Evolutionary conservation across 1,284 basidiomycete species (phyloP).

Genomic region (Puccinia polysora): DNA sequence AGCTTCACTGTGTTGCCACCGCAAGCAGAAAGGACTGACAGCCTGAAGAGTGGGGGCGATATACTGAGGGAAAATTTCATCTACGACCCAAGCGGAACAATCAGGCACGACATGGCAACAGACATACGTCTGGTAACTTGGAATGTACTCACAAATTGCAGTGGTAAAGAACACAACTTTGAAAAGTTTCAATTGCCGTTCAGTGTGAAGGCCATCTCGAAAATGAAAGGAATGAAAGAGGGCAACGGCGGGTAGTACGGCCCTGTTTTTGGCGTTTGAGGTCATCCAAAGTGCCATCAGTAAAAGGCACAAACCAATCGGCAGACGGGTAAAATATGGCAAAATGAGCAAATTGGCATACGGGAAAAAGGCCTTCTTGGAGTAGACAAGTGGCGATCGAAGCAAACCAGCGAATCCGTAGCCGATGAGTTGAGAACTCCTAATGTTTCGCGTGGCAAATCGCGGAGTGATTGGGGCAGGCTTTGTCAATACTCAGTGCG

Average conservation of each 20-base stretch:
- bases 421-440: conserved; percentile 40
- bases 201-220: conserved; percentile 8
- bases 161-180: conserved; percentile 29
- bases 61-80: conserved; percentile 41
- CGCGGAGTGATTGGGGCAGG: neutral
- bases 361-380: conserved; percentile 36
- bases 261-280: too few relatives aligned
- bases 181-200: conserved; percentile 29
- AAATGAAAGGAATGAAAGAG: conserved; percentile 43
- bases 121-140: too few relatives aligned
- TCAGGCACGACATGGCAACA: too few relatives aligned
- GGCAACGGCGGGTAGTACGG: conserved; percentile 31
- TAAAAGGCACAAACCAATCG: neutral
- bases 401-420: conserved; percentile 39
- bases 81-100: neutral
- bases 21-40: conserved; percentile 36
- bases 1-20: conserved; percentile 30
- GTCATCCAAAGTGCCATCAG: too few relatives aligned
- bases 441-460: neutral
- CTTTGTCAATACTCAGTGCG: neutral
- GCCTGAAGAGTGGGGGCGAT: conserved; percentile 41
- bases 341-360: neutral
- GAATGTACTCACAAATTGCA: conserved; percentile 18
- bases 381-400: conserved; percentile 16
- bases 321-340: neutral